Evolutionary conservation across 768 basidiomycete genomes (phyloP).

Genomic region (Rhizopogon sp.): DNA sequence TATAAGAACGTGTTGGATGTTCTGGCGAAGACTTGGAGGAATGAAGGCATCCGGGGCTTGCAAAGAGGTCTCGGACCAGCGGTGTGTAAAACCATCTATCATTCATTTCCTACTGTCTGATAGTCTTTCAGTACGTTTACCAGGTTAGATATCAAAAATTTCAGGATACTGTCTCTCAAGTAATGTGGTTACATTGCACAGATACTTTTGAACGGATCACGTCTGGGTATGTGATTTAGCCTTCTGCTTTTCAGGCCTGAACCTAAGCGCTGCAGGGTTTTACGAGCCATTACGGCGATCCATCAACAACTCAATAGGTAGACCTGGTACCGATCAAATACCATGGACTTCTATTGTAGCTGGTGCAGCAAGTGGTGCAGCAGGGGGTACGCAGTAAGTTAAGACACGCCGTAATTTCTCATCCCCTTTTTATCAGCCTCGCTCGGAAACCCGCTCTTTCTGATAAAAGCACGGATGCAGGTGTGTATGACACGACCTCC

Average conservation of each 20-base stretch:
- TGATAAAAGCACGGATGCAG: constrained; percentile 98
- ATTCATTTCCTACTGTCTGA: constrained; percentile 11
- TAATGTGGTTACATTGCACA: constrained; percentile 23
- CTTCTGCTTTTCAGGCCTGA: constrained; percentile 6
- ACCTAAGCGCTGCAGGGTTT: constrained; percentile 54
- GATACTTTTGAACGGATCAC: constrained; percentile 89
- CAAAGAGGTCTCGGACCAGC: constrained; percentile 91
- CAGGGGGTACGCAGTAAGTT: constrained; percentile 58
- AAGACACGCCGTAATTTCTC: neutral
- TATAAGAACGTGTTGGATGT: constrained; percentile 89
- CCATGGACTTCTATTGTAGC: constrained; percentile 77
- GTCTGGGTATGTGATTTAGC: constrained; percentile 51
- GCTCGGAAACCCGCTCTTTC: constrained; percentile 85
- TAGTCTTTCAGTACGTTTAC: constrained; percentile 67
- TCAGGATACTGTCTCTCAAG: too few relatives aligned
- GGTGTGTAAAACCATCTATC: constrained; percentile 37
- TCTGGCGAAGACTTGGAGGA: constrained; percentile 77
- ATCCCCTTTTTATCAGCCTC: constrained; percentile 38
- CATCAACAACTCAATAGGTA: constrained; percentile 68
- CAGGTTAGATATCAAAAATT: constrained; percentile 53
- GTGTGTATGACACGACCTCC: constrained; percentile 26
- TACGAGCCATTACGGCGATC: constrained; percentile 85
- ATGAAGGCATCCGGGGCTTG: constrained; percentile 88
- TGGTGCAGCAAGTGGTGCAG: constrained; percentile 84
- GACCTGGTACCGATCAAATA: constrained; percentile 56